Evolutionary conservation across 176 grass and related monocot species (phyloP).

Genomic region (Musa beccarii): DNA sequence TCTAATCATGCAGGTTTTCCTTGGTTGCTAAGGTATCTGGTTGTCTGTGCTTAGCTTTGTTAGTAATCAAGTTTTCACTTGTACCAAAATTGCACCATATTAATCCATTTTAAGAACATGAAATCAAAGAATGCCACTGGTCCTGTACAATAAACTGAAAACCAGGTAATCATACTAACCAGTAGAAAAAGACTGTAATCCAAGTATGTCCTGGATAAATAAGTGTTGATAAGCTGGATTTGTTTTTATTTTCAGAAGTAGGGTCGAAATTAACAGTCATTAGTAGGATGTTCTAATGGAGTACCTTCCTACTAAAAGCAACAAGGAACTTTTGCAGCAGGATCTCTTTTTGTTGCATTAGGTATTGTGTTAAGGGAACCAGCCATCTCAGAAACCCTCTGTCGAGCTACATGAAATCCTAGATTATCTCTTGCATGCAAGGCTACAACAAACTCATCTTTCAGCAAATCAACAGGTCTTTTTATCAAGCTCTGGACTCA

Average conservation of each 20-base stretch:
- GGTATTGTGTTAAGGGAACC: conserved; percentile 72
- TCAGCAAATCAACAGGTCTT: conserved; percentile 48
- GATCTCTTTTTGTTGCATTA: conserved; percentile 78
- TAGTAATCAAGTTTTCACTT: too few relatives aligned
- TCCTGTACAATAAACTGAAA: too few relatives aligned
- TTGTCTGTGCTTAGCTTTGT: too few relatives aligned
- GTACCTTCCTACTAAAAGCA: conserved; percentile 68
- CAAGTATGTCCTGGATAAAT: conserved; percentile 64
- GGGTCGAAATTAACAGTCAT: too few relatives aligned
- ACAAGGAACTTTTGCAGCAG: conserved; percentile 76
- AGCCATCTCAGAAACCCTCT: conserved; percentile 59
- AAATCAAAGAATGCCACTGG: too few relatives aligned
- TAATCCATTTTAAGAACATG: too few relatives aligned
- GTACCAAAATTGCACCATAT: too few relatives aligned
- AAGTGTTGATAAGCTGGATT: neutral
- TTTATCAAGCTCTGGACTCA: conserved; percentile 22
- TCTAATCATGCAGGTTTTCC: too few relatives aligned
- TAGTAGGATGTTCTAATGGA: too few relatives aligned
- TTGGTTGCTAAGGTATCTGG: too few relatives aligned
- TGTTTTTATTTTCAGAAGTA: neutral
- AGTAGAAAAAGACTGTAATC: conserved; percentile 83
- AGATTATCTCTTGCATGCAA: conserved; percentile 55
- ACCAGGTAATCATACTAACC: conserved; percentile 32
- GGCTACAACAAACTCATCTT: conserved; percentile 81
- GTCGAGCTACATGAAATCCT: conserved; percentile 68